phyloP scores from a whole-genome alignment of 2,329 filamentous ascomycete genomes.

The Calonectria leucothoes region DNA sequence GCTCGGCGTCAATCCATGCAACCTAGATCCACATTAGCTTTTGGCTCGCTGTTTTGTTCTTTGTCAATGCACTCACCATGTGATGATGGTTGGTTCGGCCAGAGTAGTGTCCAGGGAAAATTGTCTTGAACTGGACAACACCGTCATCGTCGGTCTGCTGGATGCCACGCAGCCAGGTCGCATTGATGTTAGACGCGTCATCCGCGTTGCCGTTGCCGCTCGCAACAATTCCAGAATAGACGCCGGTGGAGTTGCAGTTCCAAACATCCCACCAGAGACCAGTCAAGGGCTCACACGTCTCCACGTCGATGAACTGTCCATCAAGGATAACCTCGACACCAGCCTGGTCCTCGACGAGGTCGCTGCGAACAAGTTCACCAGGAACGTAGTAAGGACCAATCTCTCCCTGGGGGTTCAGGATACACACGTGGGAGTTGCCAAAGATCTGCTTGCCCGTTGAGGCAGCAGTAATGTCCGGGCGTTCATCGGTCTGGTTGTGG shows the following conservation, averaged over 20 bases:
- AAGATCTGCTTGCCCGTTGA: background rate
- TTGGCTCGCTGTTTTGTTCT: background rate
- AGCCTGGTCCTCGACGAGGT: background rate
- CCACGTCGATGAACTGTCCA: slow-evolving; percentile 55
- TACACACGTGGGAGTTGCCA: background rate
- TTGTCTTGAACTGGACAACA: slow-evolving; percentile 46
- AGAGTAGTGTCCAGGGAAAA: slow-evolving; percentile 51
- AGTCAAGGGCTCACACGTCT: slow-evolving; percentile 54
- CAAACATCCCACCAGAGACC: slow-evolving; percentile 55
- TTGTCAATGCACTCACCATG: slow-evolving; percentile 32
- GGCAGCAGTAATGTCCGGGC: background rate
- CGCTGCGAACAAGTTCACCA: background rate
- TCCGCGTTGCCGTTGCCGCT: slow-evolving; percentile 48
- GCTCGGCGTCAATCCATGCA: slow-evolving; percentile 32
- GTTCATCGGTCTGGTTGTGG: background rate
- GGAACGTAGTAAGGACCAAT: background rate
- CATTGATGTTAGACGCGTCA: slow-evolving; percentile 30
- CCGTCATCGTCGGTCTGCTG: slow-evolving; percentile 48
- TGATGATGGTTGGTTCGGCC: slow-evolving; percentile 50
- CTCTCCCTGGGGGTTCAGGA: background rate
- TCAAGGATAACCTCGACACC: slow-evolving; percentile 45
- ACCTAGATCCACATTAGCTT: background rate
- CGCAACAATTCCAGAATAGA: slow-evolving; percentile 55
- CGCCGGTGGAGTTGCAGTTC: slow-evolving; percentile 58
- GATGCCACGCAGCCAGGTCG: slow-evolving; percentile 46